Base-by-base conservation (phyloP, 1,139 yeast species). In the Nakaseomyces delphensis region DNA sequence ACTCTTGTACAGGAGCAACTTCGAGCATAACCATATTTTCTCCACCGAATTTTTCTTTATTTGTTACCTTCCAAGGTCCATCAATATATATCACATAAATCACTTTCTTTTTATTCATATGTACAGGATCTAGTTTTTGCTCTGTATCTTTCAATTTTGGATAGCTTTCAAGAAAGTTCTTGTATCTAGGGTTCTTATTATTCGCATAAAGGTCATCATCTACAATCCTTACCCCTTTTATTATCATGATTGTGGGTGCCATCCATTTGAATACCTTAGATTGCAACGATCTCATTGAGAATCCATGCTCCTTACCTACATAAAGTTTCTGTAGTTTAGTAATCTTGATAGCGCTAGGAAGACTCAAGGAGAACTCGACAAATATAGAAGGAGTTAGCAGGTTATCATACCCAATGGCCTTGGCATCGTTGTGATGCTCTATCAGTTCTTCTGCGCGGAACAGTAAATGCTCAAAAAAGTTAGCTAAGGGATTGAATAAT, bases 261-360 rank as follows among this genome's bases (percentile, higher is more conserved):
- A 76, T 78, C 96, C 96, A 89, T 56, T 86, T 85, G 66, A 85
- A 80, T 0, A 82, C 84, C 51, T 82, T 85, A 48, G 81, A 74
- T 61, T 89, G 95, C 46, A 89, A 72, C 0, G 96, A 82, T 36
- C 95, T 67, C 71, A 89, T 83, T 0, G 96, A 84, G 56, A 83
- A 89, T 1, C 97, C 97, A 18, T 79, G 71, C 40, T 65, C 67
- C 4, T 87, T 68, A 0, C 95, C 96, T 11, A 75, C 69, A 54
- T 81, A 89, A 7, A 89, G 69, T 52, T 74, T 77, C 41, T 79
- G 71, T 48, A 83, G 63, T 45, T 78, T 72, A 0, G 65, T 52
- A 38, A 62, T 64, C 0, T 64, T 56, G 8, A 67, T 43, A 36
- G 66, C 66, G 4, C 54, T 47, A 1, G 65, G 54, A 27, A 66